Conservation (phyloP, 352 stramenopile genomes). For the Phytophthora pluvialis region DNA sequence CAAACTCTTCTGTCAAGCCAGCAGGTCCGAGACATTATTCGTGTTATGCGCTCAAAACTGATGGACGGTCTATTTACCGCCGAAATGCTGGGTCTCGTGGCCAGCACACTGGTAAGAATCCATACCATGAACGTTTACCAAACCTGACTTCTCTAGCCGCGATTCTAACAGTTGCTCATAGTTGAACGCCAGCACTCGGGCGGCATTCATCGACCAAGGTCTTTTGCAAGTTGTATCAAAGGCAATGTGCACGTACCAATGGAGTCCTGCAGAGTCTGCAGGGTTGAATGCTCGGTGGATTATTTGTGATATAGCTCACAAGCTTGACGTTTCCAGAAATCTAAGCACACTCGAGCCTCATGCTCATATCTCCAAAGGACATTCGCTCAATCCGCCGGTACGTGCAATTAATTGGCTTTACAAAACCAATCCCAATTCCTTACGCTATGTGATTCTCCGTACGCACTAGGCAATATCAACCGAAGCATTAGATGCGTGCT, state of each 20-base stretch:
- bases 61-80: conserved; percentile 17
- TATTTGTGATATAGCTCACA: conserved; percentile 30
- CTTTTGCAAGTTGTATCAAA: conserved; percentile 34
- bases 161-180: conserved; percentile 7
- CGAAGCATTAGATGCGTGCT: conserved; percentile 45
- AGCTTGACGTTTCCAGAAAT: conserved; percentile 35
- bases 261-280: conserved; percentile 8
- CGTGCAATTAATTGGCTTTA: neutral
- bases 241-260: conserved; percentile 28
- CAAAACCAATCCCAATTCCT: neutral
- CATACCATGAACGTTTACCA: neutral
- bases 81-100: conserved; percentile 28
- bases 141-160: neutral
- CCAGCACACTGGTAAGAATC: conserved; percentile 24
- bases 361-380: conserved; percentile 11
- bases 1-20: conserved; percentile 20
- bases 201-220: conserved; percentile 31
- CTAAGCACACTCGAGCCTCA: conserved; percentile 32
- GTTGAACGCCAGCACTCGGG: conserved; percentile 25
- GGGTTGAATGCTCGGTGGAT: conserved; percentile 24
- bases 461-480: conserved; percentile 35
- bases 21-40: conserved; percentile 33
- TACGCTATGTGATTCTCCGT: neutral
- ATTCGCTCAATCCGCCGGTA: conserved; percentile 26
- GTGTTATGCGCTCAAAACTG: conserved; percentile 33